phyloP scores from a whole-genome alignment of 805 yeast species.

The Myxozyma monticola region DNA sequence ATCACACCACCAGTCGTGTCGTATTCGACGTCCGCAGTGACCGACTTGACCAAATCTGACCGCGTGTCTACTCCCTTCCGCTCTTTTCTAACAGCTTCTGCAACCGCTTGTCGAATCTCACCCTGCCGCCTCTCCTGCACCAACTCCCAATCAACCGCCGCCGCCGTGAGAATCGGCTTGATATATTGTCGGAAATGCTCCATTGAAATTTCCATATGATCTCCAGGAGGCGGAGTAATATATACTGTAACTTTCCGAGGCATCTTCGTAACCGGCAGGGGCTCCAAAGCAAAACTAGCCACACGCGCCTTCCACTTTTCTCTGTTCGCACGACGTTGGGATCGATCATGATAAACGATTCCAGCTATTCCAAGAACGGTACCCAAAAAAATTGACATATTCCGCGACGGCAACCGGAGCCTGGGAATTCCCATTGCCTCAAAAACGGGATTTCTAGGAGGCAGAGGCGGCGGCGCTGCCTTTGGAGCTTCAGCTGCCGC shows the following conservation, averaged over 20 bases:
- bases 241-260: conserved; percentile 80
- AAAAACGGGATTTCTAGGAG: conserved; percentile 63
- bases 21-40: conserved; percentile 39
- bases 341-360: conserved; percentile 76
- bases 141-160: conserved; percentile 81
- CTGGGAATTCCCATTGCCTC: conserved; percentile 81
- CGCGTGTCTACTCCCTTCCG: conserved; percentile 50
- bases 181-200: conserved; percentile 73
- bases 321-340: conserved; percentile 66
- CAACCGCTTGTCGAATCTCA: conserved; percentile 76
- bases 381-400: conserved; percentile 89
- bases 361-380: conserved; percentile 66
- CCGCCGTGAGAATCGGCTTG: conserved; percentile 81
- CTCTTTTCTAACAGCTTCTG: conserved; percentile 72
- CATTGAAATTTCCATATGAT: conserved; percentile 72
- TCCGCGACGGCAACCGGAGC: conserved; percentile 78
- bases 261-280: conserved; percentile 42
- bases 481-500: not conserved
- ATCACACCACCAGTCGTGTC: conserved; percentile 73
- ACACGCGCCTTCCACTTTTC: conserved; percentile 65
- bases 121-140: conserved; percentile 83
- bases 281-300: conserved; percentile 51
- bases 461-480: conserved; percentile 2
- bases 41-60: conserved; percentile 31
- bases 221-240: conserved; percentile 97